phyloP scores from a whole-genome alignment of 139 green algal genomes.

The Chlamydomonas sp. region DNA sequence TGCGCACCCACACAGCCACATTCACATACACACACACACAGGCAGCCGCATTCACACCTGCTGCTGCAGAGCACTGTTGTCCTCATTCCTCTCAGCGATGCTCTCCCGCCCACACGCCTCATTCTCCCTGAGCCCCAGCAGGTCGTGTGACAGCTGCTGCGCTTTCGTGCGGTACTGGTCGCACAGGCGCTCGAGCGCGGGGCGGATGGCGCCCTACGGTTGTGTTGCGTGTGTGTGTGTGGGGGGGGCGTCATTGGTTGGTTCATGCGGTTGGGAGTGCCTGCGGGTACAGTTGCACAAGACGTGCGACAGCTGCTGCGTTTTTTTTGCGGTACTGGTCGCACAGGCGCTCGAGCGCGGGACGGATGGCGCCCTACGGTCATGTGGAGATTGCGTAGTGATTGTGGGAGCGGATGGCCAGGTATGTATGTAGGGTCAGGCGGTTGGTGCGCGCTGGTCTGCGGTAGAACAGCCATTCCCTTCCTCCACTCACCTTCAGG shows the following conservation, averaged over 20 bases:
- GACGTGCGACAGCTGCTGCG: background rate
- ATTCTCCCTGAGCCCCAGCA: constrained; percentile 53
- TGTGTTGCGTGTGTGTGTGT: too few relatives aligned
- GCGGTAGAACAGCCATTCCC: background rate
- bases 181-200: constrained; percentile 52
- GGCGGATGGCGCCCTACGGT: constrained; percentile 55
- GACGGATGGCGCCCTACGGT: constrained; percentile 44
- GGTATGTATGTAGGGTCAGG: too few relatives aligned
- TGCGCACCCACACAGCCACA: constrained; percentile 5
- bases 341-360: constrained; percentile 52
- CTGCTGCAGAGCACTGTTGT: constrained; percentile 40
- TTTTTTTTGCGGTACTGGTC: constrained; percentile 47
- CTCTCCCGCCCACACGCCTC: constrained; percentile 33
- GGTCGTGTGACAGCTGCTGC: constrained; percentile 55
- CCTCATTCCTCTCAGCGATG: constrained; percentile 54
- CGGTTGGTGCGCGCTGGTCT: background rate
- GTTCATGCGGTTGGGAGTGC: background rate
- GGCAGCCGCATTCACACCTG: constrained; percentile 23
- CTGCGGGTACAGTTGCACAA: background rate
- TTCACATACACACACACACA: background rate
- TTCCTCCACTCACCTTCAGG: constrained; percentile 47
- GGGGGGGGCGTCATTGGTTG: background rate
- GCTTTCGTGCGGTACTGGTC: constrained; percentile 50
- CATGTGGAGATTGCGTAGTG: background rate
- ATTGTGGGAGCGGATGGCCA: too few relatives aligned